Evolutionary conservation across 2,329 filamentous ascomycete species (phyloP).

Genomic region (Graphilbum fragrans): DNA sequence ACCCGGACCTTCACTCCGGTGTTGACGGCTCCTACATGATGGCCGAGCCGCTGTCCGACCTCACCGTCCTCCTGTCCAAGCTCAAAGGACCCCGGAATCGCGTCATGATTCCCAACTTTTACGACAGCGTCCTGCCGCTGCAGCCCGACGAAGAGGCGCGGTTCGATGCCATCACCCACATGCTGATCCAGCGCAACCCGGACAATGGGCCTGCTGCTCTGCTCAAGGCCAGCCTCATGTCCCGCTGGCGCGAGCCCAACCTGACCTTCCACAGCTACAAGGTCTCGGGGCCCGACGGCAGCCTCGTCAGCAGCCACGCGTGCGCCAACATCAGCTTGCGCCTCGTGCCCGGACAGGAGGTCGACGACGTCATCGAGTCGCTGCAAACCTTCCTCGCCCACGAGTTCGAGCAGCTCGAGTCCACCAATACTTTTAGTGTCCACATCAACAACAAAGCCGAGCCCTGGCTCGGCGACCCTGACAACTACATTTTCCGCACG

Average conservation of each 20-base stretch:
- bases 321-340: slow-evolving; percentile 82
- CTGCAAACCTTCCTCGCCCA: slow-evolving; percentile 56
- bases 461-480: slow-evolving; percentile 87
- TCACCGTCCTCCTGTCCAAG: slow-evolving; percentile 70
- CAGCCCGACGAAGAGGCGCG: slow-evolving; percentile 64
- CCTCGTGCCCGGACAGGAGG: slow-evolving; percentile 85
- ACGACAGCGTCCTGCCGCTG: slow-evolving; percentile 68
- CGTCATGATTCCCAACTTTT: slow-evolving; percentile 79
- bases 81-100: slow-evolving; percentile 72
- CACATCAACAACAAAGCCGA: slow-evolving; percentile 89
- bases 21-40: slow-evolving; percentile 90
- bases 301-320: slow-evolving; percentile 81
- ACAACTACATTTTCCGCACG: slow-evolving; percentile 81
- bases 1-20: slow-evolving; percentile 86
- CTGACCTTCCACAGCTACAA: slow-evolving; percentile 89
- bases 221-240: slow-evolving; percentile 80
- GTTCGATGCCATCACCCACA: slow-evolving; percentile 73
- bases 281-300: slow-evolving; percentile 82
- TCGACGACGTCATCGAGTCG: slow-evolving; percentile 58
- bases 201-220: slow-evolving; percentile 44
- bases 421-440: slow-evolving; percentile 69
- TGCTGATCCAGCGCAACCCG: slow-evolving; percentile 61
- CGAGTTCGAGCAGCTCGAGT: slow-evolving; percentile 63
- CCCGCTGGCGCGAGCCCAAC: slow-evolving; percentile 89
- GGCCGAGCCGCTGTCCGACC: slow-evolving; percentile 83